These are phyloP conservation scores for Pulveroboletus sp. DNA, from an alignment of 768 basidiomycete genomes.

Conservation along the genomic window DNA sequence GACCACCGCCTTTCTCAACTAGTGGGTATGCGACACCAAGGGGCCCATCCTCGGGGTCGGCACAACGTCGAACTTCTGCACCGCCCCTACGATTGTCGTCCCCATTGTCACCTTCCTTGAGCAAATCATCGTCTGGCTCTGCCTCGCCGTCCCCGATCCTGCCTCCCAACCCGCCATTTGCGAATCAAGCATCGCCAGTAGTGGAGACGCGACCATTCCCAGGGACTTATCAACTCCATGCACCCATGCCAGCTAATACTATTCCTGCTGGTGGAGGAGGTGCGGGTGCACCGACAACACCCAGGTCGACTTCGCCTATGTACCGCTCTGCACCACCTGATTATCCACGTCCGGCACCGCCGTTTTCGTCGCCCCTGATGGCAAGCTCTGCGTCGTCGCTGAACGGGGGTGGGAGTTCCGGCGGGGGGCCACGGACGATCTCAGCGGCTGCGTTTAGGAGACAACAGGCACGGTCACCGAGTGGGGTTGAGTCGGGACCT, in stretches of 20 bases:
- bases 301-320: constrained; percentile 1
- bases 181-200: constrained; percentile 21
- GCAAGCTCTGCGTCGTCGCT: constrained; percentile 33
- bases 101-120: not conserved
- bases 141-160: constrained; percentile 22
- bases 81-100: not conserved
- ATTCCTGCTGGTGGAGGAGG: not conserved
- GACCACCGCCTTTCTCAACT: constrained; percentile 5
- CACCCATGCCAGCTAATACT: not conserved
- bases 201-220: constrained; percentile 5
- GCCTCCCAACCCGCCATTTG: constrained; percentile 40
- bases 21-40: constrained; percentile 16
- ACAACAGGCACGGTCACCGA: constrained; percentile 36
- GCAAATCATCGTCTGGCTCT: constrained; percentile 15
- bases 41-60: constrained; percentile 7
- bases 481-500: constrained; percentile 17
- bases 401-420: constrained; percentile 25
- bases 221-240: constrained; percentile 6
- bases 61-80: constrained; percentile 1
- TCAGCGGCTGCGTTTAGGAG: constrained; percentile 73
- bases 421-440: constrained; percentile 49
- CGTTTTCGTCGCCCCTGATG: constrained; percentile 28
- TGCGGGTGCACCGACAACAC: not conserved
- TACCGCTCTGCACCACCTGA: constrained; percentile 35
- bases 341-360: constrained; percentile 36